phyloP scores from a whole-genome alignment of 208 protist genomes.

The Leishmania turanica region DNA sequence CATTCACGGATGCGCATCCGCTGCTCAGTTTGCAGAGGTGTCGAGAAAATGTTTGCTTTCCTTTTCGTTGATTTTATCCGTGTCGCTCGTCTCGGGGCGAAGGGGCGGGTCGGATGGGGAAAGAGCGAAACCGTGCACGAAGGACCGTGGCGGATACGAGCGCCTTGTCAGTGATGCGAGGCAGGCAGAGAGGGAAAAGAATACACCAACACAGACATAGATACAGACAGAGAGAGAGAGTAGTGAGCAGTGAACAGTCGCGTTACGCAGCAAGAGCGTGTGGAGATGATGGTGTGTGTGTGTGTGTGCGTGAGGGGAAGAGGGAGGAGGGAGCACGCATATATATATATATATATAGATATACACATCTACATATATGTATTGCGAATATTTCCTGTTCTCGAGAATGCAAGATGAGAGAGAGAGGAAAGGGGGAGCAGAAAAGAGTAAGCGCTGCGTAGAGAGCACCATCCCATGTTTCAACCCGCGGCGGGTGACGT shows the following conservation, averaged over 20 bases:
- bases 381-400: neutral
- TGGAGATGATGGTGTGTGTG: neutral
- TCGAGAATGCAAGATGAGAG: neutral
- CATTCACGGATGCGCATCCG: neutral
- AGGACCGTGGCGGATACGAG: neutral
- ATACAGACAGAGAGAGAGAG: neutral
- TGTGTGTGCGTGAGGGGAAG: neutral
- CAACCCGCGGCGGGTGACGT: too few relatives aligned
- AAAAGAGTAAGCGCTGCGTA: neutral
- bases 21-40: neutral
- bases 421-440: neutral
- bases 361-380: too few relatives aligned
- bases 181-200: neutral
- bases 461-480: neutral
- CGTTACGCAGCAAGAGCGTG: neutral
- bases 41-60: too few relatives aligned
- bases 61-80: neutral
- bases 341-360: neutral
- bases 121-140: neutral
- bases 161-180: neutral
- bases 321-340: neutral
- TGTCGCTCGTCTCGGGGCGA: neutral
- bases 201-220: neutral
- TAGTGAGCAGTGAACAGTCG: neutral
- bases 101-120: too few relatives aligned